Evolutionary conservation across 2,329 filamentous ascomycete genomes (phyloP).

Genomic region (Penicillium olsonii): DNA sequence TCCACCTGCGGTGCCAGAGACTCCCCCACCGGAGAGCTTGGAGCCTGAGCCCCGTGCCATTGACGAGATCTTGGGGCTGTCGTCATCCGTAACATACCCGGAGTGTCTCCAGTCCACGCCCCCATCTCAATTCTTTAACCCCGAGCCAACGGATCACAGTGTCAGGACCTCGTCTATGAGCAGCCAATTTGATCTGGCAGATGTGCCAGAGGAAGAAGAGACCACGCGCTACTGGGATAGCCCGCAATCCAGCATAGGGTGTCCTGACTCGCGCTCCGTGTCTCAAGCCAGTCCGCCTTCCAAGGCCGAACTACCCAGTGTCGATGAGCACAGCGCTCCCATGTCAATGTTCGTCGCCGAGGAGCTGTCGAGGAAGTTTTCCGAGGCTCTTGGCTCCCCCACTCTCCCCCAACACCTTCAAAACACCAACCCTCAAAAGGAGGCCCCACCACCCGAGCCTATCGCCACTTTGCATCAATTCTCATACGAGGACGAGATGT

Average conservation of each 20-base stretch:
- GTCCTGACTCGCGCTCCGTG: slow-evolving; percentile 19
- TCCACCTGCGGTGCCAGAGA: slow-evolving; percentile 40
- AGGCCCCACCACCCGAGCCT: slow-evolving; percentile 15
- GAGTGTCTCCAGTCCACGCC: slow-evolving; percentile 33
- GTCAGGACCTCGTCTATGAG: slow-evolving; percentile 44
- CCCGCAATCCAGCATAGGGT: slow-evolving; percentile 24
- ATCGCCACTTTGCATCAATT: slow-evolving; percentile 18
- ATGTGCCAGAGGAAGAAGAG: slow-evolving; percentile 48
- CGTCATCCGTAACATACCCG: slow-evolving; percentile 31
- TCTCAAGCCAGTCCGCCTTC: slow-evolving; percentile 19
- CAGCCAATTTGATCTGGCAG: slow-evolving; percentile 42
- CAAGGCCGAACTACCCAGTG: slow-evolving; percentile 9
- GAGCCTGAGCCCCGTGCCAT: slow-evolving; percentile 43
- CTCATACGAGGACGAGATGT: slow-evolving; percentile 31
- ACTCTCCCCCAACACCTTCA: slow-evolving; percentile 33
- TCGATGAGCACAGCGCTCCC: slow-evolving; percentile 26
- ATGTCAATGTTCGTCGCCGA: slow-evolving; percentile 35
- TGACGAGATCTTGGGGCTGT: slow-evolving; percentile 41
- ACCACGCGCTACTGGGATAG: slow-evolving; percentile 35
- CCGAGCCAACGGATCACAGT: slow-evolving; percentile 43
- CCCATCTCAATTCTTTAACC: slow-evolving; percentile 42
- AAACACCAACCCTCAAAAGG: slow-evolving; percentile 17
- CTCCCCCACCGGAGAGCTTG: slow-evolving; percentile 28
- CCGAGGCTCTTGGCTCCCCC: slow-evolving; percentile 49
- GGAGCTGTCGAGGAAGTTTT: slow-evolving; percentile 42